A percentile compares a stretch with the other conserved stretches of the same genome.
phyloP scores from a whole-genome alignment of 2,329 filamentous ascomycete genomes.

The Drechslerella stenobrocha region DNA sequence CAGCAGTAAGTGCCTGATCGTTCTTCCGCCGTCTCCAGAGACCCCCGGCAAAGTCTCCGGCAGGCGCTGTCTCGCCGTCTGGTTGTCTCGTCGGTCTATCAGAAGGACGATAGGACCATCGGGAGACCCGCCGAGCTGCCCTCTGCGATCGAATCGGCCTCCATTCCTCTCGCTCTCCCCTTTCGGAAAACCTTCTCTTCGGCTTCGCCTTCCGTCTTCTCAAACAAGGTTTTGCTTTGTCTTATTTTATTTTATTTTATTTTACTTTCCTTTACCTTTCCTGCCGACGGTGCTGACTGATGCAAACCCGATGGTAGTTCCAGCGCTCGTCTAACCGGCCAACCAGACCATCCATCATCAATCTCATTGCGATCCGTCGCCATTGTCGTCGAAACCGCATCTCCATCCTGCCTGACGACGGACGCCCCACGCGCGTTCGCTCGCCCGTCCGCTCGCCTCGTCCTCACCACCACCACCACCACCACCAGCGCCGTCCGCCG shows the following conservation, averaged over 20 bases:
- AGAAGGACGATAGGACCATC: no score
- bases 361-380: no score
- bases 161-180: not conserved
- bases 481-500: no score
- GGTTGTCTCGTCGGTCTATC: no score
- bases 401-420: slow-evolving; percentile 6
- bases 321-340: slow-evolving; percentile 1
- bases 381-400: slow-evolving; percentile 29
- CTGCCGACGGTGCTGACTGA: slow-evolving; percentile 3
- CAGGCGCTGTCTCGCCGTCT: no score
- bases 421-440: not conserved
- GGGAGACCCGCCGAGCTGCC: no score
- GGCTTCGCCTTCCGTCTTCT: no score
- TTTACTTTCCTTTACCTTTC: not conserved
- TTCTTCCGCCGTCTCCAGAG: no score
- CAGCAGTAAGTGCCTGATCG: no score
- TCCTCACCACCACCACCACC: slow-evolving; percentile 11
- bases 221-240: no score
- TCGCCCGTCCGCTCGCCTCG: not conserved
- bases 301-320: not conserved
- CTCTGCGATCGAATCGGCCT: not conserved
- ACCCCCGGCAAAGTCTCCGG: no score
- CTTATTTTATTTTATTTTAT: no score
- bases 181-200: not conserved
- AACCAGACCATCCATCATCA: slow-evolving; percentile 8